These are phyloP conservation scores for Sugiyamaella marilandica DNA, from an alignment of 805 yeast species.

Conservation along the genomic window DNA sequence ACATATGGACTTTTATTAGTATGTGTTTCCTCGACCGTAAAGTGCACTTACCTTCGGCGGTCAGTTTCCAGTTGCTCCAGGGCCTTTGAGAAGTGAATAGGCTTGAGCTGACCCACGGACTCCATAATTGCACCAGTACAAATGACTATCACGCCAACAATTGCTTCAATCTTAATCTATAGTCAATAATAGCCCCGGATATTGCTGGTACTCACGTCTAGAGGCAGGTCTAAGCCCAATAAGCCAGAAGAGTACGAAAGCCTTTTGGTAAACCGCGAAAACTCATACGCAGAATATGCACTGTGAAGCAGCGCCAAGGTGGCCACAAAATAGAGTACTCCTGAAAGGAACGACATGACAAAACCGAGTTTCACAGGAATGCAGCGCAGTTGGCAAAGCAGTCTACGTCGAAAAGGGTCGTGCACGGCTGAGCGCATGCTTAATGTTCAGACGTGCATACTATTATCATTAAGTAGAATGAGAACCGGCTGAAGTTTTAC, in stretches of 20 bases:
- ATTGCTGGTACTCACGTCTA: slow-evolving; percentile 19
- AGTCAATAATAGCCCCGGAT: slow-evolving; percentile 3
- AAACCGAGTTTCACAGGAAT: no score
- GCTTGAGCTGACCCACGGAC: slow-evolving; percentile 38
- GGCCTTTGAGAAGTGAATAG: slow-evolving; percentile 47
- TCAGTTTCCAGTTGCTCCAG: slow-evolving; percentile 43
- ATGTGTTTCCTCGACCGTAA: background rate
- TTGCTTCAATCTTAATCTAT: slow-evolving; percentile 46
- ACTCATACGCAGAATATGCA: slow-evolving; percentile 28
- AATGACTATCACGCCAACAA: slow-evolving; percentile 43
- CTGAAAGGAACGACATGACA: slow-evolving; percentile 9
- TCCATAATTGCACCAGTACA: slow-evolving; percentile 33
- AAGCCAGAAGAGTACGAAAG: slow-evolving; percentile 12
- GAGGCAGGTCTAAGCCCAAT: slow-evolving; percentile 15
- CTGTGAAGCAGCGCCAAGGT: slow-evolving; percentile 20
- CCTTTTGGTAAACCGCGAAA: slow-evolving; percentile 20
- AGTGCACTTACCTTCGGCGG: slow-evolving; percentile 35
- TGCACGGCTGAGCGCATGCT: background rate
- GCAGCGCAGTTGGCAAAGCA: no score
- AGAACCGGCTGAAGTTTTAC: background rate
- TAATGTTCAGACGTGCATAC: background rate
- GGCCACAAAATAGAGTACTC: slow-evolving; percentile 17
- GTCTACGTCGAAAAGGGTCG: background rate
- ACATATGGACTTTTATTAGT: slow-evolving; percentile 37
- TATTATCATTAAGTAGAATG: background rate